Evolutionary conservation across 192 early-diverging fungal species (phyloP), one percentile per base, ranked within the genome.

Genomic region (Backusella parvicylindrica): DNA sequence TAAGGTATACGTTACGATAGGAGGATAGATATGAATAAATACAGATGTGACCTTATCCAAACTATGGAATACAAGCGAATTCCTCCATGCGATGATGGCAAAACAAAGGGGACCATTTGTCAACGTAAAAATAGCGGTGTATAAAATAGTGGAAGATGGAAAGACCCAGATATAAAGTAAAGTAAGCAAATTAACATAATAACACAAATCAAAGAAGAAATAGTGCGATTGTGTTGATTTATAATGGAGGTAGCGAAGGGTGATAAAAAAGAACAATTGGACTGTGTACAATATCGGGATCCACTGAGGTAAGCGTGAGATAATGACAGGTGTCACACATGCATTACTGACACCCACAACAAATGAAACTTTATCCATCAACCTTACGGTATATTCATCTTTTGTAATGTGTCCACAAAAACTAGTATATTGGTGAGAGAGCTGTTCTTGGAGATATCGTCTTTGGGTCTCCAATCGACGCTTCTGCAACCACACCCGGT

Each of bases 41-140:
- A 91, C 82, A 6, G 86, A 88, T 7, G 86, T 88, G 35, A 88
- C 84, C 80, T 92, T 92, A 75, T 92, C 90, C 43, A 92, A 50
- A 9, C 87, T 89, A 75, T 85, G 88, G 63, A 89, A 87, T 6
- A 89, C 86, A 9, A 89, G 75, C 12, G 80, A 81, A 53, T 86
- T 86, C 32, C 84, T 78, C 84, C 84, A 86, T 30, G 88, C 86
- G 74, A 88, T 81, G 68, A 89, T 92, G 1, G 90, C 90, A 72
- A 87, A 87, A 18, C 84, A 84, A 1, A 92, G 83, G 40, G 90
- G 90, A 12, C 90, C 90, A 75, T 83, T 84, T 32, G 90, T 84
- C 9, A 91, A 68, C 13, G 72, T 71, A 76, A 73, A 84, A 18
- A 77, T 56, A 6, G 86, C 84, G 0, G 68, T 64, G 47, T 79